Conservation (phyloP, 257 asterid genomes). For the Leptodermis oblonga region DNA sequence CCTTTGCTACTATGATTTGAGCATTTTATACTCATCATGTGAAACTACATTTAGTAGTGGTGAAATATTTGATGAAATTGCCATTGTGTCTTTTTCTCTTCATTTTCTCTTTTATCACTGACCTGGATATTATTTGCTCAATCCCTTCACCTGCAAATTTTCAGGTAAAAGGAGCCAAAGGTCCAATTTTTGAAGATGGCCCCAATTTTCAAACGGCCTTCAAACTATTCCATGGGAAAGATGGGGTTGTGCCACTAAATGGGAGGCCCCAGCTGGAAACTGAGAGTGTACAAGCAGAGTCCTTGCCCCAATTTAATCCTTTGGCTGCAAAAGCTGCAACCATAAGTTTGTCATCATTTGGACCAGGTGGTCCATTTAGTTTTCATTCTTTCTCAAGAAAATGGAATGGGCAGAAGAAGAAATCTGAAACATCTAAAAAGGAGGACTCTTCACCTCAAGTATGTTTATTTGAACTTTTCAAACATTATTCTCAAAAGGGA, state of each 20-base stretch:
- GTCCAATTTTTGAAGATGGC: conserved; percentile 86
- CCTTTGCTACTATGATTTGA: not conserved
- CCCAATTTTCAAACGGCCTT: conserved; percentile 65
- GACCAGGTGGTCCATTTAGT: conserved; percentile 77
- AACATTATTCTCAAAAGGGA: not conserved
- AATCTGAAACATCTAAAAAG: conserved; percentile 41
- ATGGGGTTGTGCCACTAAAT: conserved; percentile 68
- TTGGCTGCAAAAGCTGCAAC: conserved; percentile 68
- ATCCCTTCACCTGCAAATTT: conserved; percentile 16
- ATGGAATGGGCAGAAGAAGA: conserved; percentile 48
- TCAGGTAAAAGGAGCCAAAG: conserved; percentile 50
- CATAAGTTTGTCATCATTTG: conserved; percentile 69
- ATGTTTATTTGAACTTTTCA: conserved; percentile 10
- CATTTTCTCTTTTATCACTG: not conserved
- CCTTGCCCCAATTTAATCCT: conserved; percentile 49
- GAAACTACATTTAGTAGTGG: not conserved
- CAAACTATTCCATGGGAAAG: conserved; percentile 75
- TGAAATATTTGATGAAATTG: not conserved
- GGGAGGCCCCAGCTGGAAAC: conserved; percentile 24
- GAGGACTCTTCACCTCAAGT: conserved; percentile 49
- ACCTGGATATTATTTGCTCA: not conserved
- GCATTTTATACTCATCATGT: not conserved
- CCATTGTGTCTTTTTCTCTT: too few species aligned
- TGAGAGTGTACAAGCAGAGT: conserved; percentile 31
- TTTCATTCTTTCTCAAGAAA: conserved; percentile 51